These are phyloP conservation scores for Pleurotus citrinopileatus DNA, from an alignment of 768 basidiomycete genomes.

Conservation along the genomic window DNA sequence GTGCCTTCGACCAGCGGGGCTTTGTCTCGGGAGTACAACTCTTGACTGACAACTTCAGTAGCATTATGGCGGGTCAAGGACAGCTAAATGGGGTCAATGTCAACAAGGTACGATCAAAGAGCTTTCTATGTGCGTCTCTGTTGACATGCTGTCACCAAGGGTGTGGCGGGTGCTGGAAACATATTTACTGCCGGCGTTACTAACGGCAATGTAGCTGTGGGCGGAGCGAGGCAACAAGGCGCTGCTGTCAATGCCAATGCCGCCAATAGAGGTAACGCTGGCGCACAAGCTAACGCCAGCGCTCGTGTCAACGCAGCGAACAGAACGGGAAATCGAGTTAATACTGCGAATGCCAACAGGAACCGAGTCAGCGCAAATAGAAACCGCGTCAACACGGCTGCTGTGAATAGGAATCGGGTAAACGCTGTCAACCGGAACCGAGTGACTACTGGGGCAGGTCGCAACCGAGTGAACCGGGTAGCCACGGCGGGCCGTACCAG, in stretches of 20 bases:
- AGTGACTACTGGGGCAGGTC: too few relatives aligned
- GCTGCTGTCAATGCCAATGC: background rate
- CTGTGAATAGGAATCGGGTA: too few relatives aligned
- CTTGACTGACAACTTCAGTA: constrained; percentile 21
- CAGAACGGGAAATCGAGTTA: background rate
- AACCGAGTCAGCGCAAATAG: too few relatives aligned
- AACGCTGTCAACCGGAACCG: too few relatives aligned
- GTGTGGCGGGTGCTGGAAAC: constrained; percentile 21
- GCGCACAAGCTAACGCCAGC: too few relatives aligned
- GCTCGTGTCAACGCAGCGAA: background rate
- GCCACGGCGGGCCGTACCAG: too few relatives aligned
- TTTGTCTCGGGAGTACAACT: constrained; percentile 26
- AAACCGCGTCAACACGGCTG: background rate
- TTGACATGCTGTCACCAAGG: constrained; percentile 10
- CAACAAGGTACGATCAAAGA: constrained; percentile 16
- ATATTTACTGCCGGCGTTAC: constrained; percentile 15
- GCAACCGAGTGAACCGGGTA: too few relatives aligned
- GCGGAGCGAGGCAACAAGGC: background rate
- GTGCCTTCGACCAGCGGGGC: constrained; percentile 24
- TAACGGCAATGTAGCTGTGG: background rate
- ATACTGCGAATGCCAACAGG: background rate
- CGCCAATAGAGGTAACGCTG: too few relatives aligned
- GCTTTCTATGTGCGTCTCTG: background rate
- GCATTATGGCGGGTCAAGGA: constrained; percentile 16
- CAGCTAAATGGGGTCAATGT: constrained; percentile 17